These are phyloP conservation scores for Fusarium sp. DNA, from an alignment of 2,329 filamentous ascomycete species.

Conservation along the genomic window DNA sequence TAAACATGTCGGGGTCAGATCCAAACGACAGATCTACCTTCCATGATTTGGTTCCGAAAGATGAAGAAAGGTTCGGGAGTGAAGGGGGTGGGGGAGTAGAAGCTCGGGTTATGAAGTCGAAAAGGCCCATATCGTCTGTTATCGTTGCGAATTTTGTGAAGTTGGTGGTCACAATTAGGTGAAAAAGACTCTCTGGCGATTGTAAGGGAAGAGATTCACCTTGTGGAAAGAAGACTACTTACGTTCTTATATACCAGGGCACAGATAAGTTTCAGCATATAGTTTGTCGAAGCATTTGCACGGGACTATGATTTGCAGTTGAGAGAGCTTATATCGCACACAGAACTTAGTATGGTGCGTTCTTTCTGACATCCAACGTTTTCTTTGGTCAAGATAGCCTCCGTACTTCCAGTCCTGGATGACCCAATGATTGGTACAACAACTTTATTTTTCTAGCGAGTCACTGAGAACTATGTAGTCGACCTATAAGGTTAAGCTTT, in stretches of 20 bases:
- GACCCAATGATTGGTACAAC: not conserved
- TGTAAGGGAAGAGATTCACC: rapidly evolving
- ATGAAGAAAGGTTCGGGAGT: no score
- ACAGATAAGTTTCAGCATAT: rapidly evolving
- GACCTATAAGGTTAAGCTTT: no score
- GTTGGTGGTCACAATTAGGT: rapidly evolving
- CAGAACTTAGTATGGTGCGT: not conserved
- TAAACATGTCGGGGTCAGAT: not conserved
- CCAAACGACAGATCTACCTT: rapidly evolving
- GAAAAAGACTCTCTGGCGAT: not conserved
- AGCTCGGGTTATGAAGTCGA: not conserved
- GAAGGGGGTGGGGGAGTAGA: not conserved
- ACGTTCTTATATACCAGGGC: not conserved
- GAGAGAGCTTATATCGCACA: rapidly evolving
- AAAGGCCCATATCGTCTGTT: not conserved
- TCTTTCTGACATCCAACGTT: not conserved
- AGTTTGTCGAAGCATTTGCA: rapidly evolving
- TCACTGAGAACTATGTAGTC: no score
- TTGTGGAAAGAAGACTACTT: no score
- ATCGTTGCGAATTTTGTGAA: rapidly evolving
- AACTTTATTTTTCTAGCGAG: not conserved
- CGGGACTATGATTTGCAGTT: rapidly evolving
- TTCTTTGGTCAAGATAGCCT: not conserved
- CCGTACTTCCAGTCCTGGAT: no score
- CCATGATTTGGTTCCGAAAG: not conserved